Conservation (phyloP, 768 basidiomycete genomes). For the Suillus luteus region DNA sequence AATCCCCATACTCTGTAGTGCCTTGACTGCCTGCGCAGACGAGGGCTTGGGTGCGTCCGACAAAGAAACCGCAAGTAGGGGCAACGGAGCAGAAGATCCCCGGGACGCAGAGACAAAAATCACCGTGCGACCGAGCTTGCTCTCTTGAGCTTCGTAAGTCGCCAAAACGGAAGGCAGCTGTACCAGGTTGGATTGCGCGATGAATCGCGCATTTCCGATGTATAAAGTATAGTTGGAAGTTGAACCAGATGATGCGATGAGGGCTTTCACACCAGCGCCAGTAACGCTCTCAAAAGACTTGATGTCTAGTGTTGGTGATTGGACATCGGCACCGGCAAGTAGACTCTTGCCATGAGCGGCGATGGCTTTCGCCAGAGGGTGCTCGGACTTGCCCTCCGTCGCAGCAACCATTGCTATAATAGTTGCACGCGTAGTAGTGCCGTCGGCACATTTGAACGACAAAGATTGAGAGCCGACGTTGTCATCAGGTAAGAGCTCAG, state of each 20-base stretch:
- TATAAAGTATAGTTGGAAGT: slow-evolving; percentile 55
- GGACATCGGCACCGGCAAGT: slow-evolving; percentile 42
- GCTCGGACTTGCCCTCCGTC: slow-evolving; percentile 91
- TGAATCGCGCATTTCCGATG: slow-evolving; percentile 77
- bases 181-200: slow-evolving; percentile 53
- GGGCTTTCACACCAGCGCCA: slow-evolving; percentile 84
- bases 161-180: slow-evolving; percentile 61
- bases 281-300: slow-evolving; percentile 85
- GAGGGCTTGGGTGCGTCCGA: slow-evolving; percentile 88
- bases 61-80: slow-evolving; percentile 80
- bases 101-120: slow-evolving; percentile 77
- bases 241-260: slow-evolving; percentile 50
- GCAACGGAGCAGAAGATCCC: slow-evolving; percentile 43
- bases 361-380: slow-evolving; percentile 94
- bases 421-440: slow-evolving; percentile 55
- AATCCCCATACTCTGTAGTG: slow-evolving; percentile 87
- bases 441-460: slow-evolving; percentile 52
- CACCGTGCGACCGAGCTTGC: slow-evolving; percentile 74
- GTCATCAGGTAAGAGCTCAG: slow-evolving; percentile 25
- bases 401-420: slow-evolving; percentile 82
- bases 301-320: slow-evolving; percentile 55
- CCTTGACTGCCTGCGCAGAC: slow-evolving; percentile 77
- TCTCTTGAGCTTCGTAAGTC: slow-evolving; percentile 71
- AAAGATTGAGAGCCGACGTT: slow-evolving; percentile 18
- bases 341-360: slow-evolving; percentile 77